Conservation (phyloP, 306 rosid genomes). For the Rosa lucieae region DNA sequence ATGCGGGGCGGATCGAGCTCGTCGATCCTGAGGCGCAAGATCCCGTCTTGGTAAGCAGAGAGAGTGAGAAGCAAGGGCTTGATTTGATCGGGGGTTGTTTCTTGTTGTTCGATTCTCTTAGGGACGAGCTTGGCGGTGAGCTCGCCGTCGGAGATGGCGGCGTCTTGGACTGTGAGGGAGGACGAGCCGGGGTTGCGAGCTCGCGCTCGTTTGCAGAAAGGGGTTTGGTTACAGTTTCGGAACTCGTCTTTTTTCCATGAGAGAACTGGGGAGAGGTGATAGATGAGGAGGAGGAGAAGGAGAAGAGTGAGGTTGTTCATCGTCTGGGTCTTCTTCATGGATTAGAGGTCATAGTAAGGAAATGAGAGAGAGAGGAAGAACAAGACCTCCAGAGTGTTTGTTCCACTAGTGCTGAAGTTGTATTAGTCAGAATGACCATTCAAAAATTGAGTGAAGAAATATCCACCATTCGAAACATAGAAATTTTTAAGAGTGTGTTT, state of each 20-base stretch:
- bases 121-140: conserved; percentile 69
- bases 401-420: too few species aligned
- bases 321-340: conserved; percentile 24
- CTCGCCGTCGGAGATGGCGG: conserved; percentile 62
- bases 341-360: conserved; percentile 15
- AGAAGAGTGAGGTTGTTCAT: conserved; percentile 40
- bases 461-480: too few species aligned
- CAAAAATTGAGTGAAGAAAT: too few species aligned
- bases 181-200: conserved; percentile 57
- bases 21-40: conserved; percentile 82
- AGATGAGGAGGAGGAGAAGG: conserved; percentile 34
- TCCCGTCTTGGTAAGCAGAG: conserved; percentile 61
- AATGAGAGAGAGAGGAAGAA: conserved; percentile 3
- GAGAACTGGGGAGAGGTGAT: conserved; percentile 41
- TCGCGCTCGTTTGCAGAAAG: conserved; percentile 92
- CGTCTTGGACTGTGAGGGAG: conserved; percentile 54
- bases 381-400: not conserved
- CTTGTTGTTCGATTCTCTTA: conserved; percentile 18
- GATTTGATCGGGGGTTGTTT: conserved; percentile 23
- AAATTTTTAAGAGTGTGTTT: too few species aligned
- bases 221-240: conserved; percentile 85
- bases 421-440: too few species aligned
- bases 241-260: conserved; percentile 94
- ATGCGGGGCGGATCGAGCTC: conserved; percentile 62
- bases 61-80: conserved; percentile 71